A percentile compares a stretch with the other conserved stretches of the same genome.
Conservation (phyloP, 2,329 filamentous ascomycete genomes). For the Metarhizium humberi region DNA sequence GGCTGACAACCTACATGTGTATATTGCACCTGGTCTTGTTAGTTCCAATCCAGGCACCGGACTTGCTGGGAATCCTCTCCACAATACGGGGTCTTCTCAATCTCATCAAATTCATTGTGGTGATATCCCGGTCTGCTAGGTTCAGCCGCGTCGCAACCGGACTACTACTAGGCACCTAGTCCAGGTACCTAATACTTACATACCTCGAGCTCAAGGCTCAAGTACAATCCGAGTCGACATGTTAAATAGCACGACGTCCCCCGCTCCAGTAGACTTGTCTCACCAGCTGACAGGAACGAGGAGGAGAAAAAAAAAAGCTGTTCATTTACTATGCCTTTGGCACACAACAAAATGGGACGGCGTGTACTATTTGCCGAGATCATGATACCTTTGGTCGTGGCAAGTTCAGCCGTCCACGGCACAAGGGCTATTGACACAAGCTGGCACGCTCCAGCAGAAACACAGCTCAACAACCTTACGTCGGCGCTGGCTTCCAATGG, state of each 20-base stretch:
- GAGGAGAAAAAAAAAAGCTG: too few species aligned
- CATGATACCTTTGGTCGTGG: not conserved
- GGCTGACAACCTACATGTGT: not conserved
- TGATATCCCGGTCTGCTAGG: too few species aligned
- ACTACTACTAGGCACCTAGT: too few species aligned
- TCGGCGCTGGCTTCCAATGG: conserved; percentile 49
- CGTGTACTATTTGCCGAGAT: not conserved
- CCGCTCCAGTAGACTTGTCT: too few species aligned
- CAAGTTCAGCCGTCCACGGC: not conserved
- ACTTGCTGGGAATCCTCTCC: not conserved
- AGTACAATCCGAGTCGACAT: too few species aligned
- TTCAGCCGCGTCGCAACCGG: too few species aligned
- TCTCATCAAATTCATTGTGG: too few species aligned
- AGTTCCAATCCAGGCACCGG: not conserved
- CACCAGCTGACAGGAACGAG: too few species aligned
- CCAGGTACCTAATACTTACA: too few species aligned
- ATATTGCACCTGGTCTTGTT: too few species aligned
- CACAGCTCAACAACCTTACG: conserved; percentile 51
- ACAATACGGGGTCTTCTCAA: not conserved
- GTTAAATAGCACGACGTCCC: too few species aligned
- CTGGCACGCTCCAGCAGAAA: conserved; percentile 50
- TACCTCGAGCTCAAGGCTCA: too few species aligned
- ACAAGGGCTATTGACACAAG: conserved; percentile 25
- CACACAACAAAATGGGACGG: not conserved
- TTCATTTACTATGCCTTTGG: not conserved